A percentile compares a stretch with the other conserved stretches of the same genome.
Conservation (phyloP, 371 early-diverging fungal species). For the Mucor circinelloides region DNA sequence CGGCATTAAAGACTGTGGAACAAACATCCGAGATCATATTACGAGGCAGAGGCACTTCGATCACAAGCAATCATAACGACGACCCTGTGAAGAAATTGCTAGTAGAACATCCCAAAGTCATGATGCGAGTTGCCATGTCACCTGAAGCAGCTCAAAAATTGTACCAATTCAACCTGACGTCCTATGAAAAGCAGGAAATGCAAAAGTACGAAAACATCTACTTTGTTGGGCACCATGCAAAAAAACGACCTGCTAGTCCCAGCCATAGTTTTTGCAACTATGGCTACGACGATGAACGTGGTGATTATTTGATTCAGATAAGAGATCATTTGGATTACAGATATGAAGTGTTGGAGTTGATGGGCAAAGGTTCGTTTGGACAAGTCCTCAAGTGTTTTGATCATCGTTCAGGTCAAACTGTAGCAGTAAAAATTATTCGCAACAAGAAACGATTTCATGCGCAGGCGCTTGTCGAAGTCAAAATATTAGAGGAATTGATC, state of each 20-base stretch:
- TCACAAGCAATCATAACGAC: background rate
- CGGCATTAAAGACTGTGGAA: background rate
- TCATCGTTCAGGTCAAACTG: conserved; percentile 70
- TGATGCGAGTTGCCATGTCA: conserved; percentile 44
- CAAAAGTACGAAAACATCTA: conserved; percentile 78
- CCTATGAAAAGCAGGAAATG: conserved; percentile 86
- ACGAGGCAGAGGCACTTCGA: conserved; percentile 19
- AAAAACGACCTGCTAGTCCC: conserved; percentile 53
- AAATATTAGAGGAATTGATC: conserved; percentile 70
- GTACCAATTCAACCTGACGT: conserved; percentile 68
- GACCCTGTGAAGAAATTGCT: background rate
- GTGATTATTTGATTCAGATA: conserved; percentile 75
- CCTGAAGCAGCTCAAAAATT: conserved; percentile 59
- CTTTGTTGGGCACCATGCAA: conserved; percentile 79
- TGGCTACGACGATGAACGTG: conserved; percentile 86
- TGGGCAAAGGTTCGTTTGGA: conserved; percentile 94
- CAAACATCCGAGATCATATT: conserved; percentile 24
- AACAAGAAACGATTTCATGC: conserved; percentile 88
- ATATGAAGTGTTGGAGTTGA: conserved; percentile 76
- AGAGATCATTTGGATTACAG: conserved; percentile 84
- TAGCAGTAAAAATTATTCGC: conserved; percentile 92
- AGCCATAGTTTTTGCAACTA: conserved; percentile 56
- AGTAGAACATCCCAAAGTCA: conserved; percentile 12
- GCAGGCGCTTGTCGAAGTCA: conserved; percentile 87
- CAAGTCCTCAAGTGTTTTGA: conserved; percentile 87